These are phyloP conservation scores for Cutaneotrichosporon sp. DNA, from an alignment of 1,284 basidiomycete genomes.

Conservation along the genomic window DNA sequence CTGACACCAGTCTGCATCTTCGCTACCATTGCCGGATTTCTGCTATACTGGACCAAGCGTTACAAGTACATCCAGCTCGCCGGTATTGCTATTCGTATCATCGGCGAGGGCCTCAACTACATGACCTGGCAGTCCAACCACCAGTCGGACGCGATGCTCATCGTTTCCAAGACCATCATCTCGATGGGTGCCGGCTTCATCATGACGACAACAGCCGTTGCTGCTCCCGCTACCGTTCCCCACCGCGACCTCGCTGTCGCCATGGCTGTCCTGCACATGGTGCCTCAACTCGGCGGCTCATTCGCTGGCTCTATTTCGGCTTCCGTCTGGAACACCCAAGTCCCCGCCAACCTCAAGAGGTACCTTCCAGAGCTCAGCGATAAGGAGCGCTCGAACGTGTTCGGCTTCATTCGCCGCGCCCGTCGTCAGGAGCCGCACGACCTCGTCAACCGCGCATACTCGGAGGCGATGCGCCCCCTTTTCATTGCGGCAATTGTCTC, in stretches of 20 bases:
- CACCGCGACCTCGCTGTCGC: conserved; percentile 52
- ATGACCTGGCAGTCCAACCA: conserved; percentile 10
- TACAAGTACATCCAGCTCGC: conserved; percentile 52
- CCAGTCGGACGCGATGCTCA: conserved; percentile 35
- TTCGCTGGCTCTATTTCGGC: conserved; percentile 46
- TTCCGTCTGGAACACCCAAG: conserved; percentile 42
- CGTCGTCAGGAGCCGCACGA: conserved; percentile 37
- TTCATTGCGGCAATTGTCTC: conserved; percentile 35
- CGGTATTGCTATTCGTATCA: conserved; percentile 36
- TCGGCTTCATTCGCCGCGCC: conserved; percentile 37
- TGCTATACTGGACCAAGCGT: conserved; percentile 51
- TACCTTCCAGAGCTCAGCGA: conserved; percentile 36
- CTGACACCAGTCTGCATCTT: conserved; percentile 41
- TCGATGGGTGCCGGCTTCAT: conserved; percentile 31
- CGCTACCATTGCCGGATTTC: conserved; percentile 47
- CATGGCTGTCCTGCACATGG: conserved; percentile 50
- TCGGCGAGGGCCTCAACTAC: conserved; percentile 25
- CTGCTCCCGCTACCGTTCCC: conserved; percentile 49
- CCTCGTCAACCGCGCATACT: conserved; percentile 38
- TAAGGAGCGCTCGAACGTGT: conserved; percentile 35
- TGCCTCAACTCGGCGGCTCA: conserved; percentile 52
- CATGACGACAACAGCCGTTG: conserved; percentile 50
- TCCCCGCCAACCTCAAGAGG: conserved; percentile 33
- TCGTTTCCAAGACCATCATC: conserved; percentile 36
- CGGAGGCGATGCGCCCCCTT: conserved; percentile 33